These are phyloP conservation scores for Trametes meyenii DNA, from an alignment of 768 basidiomycete species.

Conservation along the genomic window DNA sequence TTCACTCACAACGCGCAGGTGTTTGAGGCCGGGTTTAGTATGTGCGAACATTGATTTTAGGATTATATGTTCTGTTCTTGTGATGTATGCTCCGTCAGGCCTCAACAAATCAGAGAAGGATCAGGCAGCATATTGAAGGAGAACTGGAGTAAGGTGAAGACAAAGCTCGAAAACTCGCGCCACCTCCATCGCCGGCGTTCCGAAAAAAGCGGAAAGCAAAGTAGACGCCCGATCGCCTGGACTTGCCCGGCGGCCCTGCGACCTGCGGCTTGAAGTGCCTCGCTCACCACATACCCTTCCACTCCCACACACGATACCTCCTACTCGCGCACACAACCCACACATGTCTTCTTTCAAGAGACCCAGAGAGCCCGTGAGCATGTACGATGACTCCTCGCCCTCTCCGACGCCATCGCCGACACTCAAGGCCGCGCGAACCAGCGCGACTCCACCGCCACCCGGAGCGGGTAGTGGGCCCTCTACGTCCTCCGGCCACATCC, in stretches of 20 bases:
- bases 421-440: conserved; percentile 27
- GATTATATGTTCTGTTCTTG: too few species aligned
- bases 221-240: too few species aligned
- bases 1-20: conserved; percentile 6
- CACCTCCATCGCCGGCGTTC: too few species aligned
- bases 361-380: not conserved
- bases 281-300: not conserved
- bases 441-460: conserved; percentile 16
- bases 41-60: conserved; percentile 20
- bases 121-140: too few species aligned
- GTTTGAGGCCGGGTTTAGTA: conserved; percentile 20
- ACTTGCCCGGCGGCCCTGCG: too few species aligned
- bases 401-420: conserved; percentile 22
- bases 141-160: too few species aligned
- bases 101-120: too few species aligned
- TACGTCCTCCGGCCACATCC: conserved; percentile 41
- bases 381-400: conserved; percentile 17
- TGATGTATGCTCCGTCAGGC: too few species aligned
- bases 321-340: not conserved
- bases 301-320: not conserved
- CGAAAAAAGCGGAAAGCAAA: too few species aligned
- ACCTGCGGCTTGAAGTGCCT: too few species aligned
- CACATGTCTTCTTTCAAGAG: conserved; percentile 19
- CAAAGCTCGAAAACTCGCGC: too few species aligned
- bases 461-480: conserved; percentile 4